Base-by-base conservation (phyloP, 2,329 filamentous ascomycete genomes). In the Byssothecium circinans region DNA sequence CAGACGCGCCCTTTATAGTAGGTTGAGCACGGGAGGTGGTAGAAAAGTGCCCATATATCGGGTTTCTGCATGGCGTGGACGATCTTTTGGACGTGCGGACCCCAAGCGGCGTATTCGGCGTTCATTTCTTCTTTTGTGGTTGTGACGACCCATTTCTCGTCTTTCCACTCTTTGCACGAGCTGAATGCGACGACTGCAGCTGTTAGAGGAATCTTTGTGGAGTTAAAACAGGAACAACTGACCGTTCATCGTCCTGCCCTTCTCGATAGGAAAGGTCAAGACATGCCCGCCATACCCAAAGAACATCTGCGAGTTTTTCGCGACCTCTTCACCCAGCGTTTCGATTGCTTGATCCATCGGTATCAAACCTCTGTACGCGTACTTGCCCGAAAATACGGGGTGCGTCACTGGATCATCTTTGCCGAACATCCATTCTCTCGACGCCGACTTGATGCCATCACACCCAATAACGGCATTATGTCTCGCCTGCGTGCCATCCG, bases 401-500 rank as follows among this genome's bases (percentile, higher is more conserved):
- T 74, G 62, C 0, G 77, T 68, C 7, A 74, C 73, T 18, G 66
- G 62, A 23, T 69, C 54, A 14, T 68, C 60, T 14, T 74, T 64
- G 1, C 81, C 81, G 7, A 85, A 68, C 15, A 87, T 60, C 43
- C 80, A 70, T 41, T 77, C 67, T 15, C 84, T 74, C 2, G 80
- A 75, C 7, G 73, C 71, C 0, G 81, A 84, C 61, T 82, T 83
- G 61, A 87, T 84, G 1, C 85, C 85, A 61, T 87, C 85, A 60
- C 82, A 86, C 10, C 81, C 84, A 49, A 87, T 76, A 1, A 83
- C 79, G 2, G 75, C 72, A 56, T 72, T 74, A 22, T 78, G 76
- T 22, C 72, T 61, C 2, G 70, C 77, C 1, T 62, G 68, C 0
- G 68, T 75, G 1, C 78, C 78, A 57, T 82, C 79, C 2, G 64